Evolutionary conservation across 2,329 filamentous ascomycete genomes (phyloP), one percentile per base, ranked within the genome.

Genomic region (Fusarium brachygibbosum): DNA sequence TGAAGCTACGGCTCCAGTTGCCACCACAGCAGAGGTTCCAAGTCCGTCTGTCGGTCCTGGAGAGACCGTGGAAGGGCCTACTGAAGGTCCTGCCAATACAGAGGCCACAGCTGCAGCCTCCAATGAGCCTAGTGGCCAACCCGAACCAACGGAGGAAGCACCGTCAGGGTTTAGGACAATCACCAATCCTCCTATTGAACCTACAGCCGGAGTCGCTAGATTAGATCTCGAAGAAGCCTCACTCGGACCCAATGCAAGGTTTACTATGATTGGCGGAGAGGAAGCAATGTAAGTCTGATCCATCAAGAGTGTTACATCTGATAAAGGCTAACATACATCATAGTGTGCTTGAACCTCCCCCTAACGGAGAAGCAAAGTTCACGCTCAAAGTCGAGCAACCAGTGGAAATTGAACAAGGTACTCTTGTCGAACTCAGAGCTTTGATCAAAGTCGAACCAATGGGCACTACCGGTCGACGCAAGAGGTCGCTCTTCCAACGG

Each of bases 301-400:
- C 5, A 4, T 9, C 4, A 1, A 6, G 19, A 13, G 4, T 4
- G 7, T 21, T 6, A 3, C 6, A 12, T 17, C 4, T 4, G 1
- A 17, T 6, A 23, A 10, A 7, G 13, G 4, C 44, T 48, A 13
- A 48, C 45, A 48, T 12, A 2, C 2, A 4, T 10, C 3, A 4
- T 17, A 48, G 45, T 17, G 5, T 48, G 6, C 29, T 48, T 1
- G 10, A 32, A 10, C 29, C 45, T 11, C 45, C 45, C 9, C 19
- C 45, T 2, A 48, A 48, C 1, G 6, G 45, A 8, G 45, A 34
- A 23, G 45, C 45, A 1, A 48, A 5, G 7, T 48, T 48, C 16
- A 32, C 6, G 6, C 19, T 48, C 14, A 31, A 48, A 13, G 45
- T 48, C 0, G 19, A 17, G 19, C 12, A 48, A 9, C 29, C 45